Percentiles rank a stretch among this genome's conserved stretches.
phyloP scores from a whole-genome alignment of 2,329 filamentous ascomycete genomes.

The Monilinia fructicola region DNA sequence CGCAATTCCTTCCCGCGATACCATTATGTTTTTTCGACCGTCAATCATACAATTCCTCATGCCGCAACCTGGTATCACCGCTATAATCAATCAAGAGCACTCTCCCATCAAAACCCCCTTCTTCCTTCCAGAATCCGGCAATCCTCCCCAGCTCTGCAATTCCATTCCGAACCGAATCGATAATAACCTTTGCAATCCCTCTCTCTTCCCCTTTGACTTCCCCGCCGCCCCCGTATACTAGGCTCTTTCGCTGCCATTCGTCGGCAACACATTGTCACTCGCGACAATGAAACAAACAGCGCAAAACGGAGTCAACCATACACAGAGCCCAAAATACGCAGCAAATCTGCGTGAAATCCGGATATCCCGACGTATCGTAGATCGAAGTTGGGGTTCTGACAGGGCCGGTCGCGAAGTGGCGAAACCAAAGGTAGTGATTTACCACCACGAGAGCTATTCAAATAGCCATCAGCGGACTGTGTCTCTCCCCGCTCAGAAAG shows the following conservation, averaged over 20 bases:
- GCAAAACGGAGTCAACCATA: slow-evolving; percentile 98
- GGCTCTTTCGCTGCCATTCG: slow-evolving; percentile 75
- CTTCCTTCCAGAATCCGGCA: slow-evolving; percentile 36
- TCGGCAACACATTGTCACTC: slow-evolving; percentile 91
- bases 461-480: slow-evolving; percentile 11
- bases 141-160: slow-evolving; percentile 45
- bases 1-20: not conserved
- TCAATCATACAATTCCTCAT: slow-evolving; percentile 10
- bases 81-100: slow-evolving; percentile 19
- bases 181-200: slow-evolving; percentile 65
- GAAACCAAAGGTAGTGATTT: slow-evolving; percentile 97
- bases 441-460: slow-evolving; percentile 71
- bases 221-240: slow-evolving; percentile 40
- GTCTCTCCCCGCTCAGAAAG: not conserved
- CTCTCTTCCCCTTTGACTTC: slow-evolving; percentile 52
- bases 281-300: slow-evolving; percentile 93
- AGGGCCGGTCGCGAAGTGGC: slow-evolving; percentile 74
- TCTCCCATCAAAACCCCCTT: slow-evolving; percentile 33
- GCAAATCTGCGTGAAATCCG: slow-evolving; percentile 89
- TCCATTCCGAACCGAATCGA: slow-evolving; percentile 56
- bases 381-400: slow-evolving; percentile 58
- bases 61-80: slow-evolving; percentile 8
- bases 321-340: slow-evolving; percentile 91
- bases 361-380: slow-evolving; percentile 65
- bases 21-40: not conserved